Evolutionary conservation across 164 flowering plant species (phyloP), one percentile per base, ranked within the genome.

Genomic region (Saururus chinensis): DNA sequence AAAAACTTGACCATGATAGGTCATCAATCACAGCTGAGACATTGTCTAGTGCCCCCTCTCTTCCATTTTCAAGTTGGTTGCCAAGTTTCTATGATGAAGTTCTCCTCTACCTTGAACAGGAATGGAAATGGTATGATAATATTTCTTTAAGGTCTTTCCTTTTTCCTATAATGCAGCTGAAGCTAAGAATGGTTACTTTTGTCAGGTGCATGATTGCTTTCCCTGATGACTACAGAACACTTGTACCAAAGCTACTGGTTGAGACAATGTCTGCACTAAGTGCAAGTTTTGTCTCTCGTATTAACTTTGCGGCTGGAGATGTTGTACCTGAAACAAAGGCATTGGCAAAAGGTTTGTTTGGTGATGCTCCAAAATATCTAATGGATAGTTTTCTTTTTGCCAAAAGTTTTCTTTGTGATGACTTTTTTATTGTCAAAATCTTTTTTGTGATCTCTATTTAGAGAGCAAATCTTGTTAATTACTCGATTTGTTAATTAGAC

Each of bases 101-200:
- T 73, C 83, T 95, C 20, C 95, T 89, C 57, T 87, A 87, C 78
- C 92, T 95, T 63, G 99, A 95, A 73, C 96, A 91, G 71, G 99
- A 95, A 72, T 95, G 99, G 99, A 95, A 95, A 70, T 95, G 99
- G 99, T 95, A 91, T 42, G 49, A 42, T 10, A 10, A 9, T 10
- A 9, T 10, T 42, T 42, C 17, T 42, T 42, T 30, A 30, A 42
- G 17, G 49, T 42, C 17, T 24, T n/a, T 19, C 4, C 22, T 55
- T 20, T 8, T 53, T 1, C 10, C 23, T 8, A 53, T n/a, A 19
- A 53, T 7, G 57, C 35, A 55, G 14, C 20, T 22, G 41, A 57
- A 7, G 41, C 25, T 25, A 56, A 56, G 9, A 7, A 14, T 25
- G 45, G 41, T 16, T 57, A 14, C 25, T 57, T 7, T 60, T 40